Evolutionary conservation across 2,329 filamentous ascomycete species (phyloP), one percentile per base, ranked within the genome.

Genomic region (Colletotrichum magnum): DNA sequence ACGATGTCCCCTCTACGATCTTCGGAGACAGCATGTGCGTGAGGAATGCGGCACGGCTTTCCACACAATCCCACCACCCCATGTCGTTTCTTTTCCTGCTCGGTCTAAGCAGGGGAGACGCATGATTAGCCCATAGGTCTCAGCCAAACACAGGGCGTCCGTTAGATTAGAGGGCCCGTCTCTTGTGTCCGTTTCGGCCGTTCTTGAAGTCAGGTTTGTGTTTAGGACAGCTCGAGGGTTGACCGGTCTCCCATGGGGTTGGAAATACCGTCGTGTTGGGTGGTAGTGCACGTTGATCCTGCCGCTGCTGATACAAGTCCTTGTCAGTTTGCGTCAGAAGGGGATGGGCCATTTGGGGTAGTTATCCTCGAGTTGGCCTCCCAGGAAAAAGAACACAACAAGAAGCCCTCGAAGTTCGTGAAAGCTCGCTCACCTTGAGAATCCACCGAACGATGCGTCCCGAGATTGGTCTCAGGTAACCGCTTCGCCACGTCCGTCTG

Each of bases 401-500:
- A 43, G 41, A 5, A 43, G 5, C 3, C 41, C 41, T n/a, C 4
- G 5, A 43, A n/a, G 13, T 6, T 15, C 39, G 36, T 36, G 28
- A n/a, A 32, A 36, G 59, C 36, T 53, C 16, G 59, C 36, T 53
- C 16, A 47, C 41, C 51, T 57, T 43, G 43, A 57, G n/a, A n/a
- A 26, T 56, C 54, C n/a, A 9, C 18, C 56, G 24, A 48, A 50
- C 56, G 56, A 66, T 69, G 56, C 56, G 67, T 57, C 57, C 53
- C 51, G 18, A 67, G 24, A 39, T 18, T 57, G 66, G 63, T 69
- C 67, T 69, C 62, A 67, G 67, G 67, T 69, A 69, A 51, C 67
- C 67, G 67, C 51, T 41, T 60, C 50, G 26, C n/a, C 57, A 60
- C 39, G 67, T 60, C 48, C 43, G 43, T 24, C n/a, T 24, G n/a